These are phyloP conservation scores for Obelidium mucronatum DNA, from an alignment of 192 early-diverging fungal species.

Conservation along the genomic window DNA sequence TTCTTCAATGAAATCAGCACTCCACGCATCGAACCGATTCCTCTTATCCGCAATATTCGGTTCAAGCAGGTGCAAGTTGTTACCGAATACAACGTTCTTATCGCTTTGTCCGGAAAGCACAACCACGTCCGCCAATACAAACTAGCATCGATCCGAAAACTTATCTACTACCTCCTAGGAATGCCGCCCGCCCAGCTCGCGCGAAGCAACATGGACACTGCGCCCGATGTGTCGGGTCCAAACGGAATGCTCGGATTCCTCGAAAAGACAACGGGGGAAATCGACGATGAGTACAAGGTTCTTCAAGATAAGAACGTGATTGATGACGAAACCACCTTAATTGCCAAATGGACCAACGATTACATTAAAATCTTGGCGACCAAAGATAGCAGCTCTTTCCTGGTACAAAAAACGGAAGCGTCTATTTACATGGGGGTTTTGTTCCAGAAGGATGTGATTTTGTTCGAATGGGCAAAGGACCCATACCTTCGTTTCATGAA, in stretches of 20 bases:
- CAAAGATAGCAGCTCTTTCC: constrained; percentile 59
- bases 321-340: constrained; percentile 50
- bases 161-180: constrained; percentile 61
- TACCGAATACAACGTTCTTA: constrained; percentile 61
- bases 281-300: constrained; percentile 53
- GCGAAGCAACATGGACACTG: constrained; percentile 45
- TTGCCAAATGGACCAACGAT: constrained; percentile 57
- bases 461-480: constrained; percentile 72
- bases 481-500: constrained; percentile 74
- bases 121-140: constrained; percentile 69
- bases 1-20: constrained; percentile 59
- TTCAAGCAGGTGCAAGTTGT: constrained; percentile 66
- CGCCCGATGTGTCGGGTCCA: not conserved
- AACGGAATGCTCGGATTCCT: not conserved
- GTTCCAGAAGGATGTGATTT: constrained; percentile 57
- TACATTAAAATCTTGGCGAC: constrained; percentile 69
- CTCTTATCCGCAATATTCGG: constrained; percentile 60
- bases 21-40: constrained; percentile 49
- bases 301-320: constrained; percentile 28
- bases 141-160: constrained; percentile 56
- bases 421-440: constrained; percentile 62
- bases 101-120: constrained; percentile 67
- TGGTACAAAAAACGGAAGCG: constrained; percentile 61
- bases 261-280: constrained; percentile 29
- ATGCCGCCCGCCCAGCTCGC: constrained; percentile 44